Conservation (phyloP, 208 protist genomes). For the Trichomonas tenax region DNA sequence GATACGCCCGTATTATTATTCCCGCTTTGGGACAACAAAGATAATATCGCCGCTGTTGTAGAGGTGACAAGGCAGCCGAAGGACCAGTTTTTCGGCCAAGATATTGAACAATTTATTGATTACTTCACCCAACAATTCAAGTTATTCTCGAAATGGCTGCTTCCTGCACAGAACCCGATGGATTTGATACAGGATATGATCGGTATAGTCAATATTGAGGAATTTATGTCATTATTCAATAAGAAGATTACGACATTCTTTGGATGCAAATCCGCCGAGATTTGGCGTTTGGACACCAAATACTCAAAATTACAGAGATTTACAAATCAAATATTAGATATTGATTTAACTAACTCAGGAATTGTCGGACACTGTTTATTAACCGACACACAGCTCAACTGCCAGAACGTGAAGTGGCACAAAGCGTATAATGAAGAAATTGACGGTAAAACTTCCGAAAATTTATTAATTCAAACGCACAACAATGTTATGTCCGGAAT, state of each 20-base stretch:
- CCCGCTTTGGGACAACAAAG: neutral
- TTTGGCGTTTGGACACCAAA: neutral
- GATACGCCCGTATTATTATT: neutral
- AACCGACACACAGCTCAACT: neutral
- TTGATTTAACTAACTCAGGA: neutral
- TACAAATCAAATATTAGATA: neutral
- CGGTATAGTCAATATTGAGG: neutral
- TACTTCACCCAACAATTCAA: neutral
- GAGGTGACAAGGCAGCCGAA: neutral
- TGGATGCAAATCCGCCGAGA: neutral
- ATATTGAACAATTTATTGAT: neutral
- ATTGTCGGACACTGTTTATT: neutral
- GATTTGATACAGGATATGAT: neutral
- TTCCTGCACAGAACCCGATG: too few species aligned
- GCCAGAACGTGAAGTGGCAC: too few species aligned
- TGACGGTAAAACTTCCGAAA: neutral
- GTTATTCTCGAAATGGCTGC: neutral
- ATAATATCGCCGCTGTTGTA: neutral
- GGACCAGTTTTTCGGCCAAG: neutral
- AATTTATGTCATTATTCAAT: neutral
- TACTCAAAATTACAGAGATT: neutral
- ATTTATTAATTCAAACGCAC: neutral
- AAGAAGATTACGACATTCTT: neutral
- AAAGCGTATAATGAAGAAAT: neutral
- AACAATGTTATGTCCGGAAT: too few species aligned